Base-by-base conservation (phyloP, 805 yeast species). In the Starmerella stigmatis region DNA sequence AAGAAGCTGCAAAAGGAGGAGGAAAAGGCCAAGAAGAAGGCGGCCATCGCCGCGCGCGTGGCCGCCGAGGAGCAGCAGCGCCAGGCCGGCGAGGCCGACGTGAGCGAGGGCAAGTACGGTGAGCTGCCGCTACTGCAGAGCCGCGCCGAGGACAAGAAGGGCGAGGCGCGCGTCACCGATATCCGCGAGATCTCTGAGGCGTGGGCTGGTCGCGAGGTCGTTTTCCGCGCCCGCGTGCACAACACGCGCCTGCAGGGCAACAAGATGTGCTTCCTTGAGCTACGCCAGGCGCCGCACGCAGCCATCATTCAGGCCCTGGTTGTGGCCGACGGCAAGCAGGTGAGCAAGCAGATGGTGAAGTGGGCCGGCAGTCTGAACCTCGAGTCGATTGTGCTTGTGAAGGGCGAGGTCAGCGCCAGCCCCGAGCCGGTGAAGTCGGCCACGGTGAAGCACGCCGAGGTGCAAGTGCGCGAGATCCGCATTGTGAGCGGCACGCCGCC, bases 161-260 rank as follows among this genome's bases (percentile, higher is more conserved):
- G 81, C 37, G 69, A 71, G 44, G 60, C 67, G 56, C 78, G 97
- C 66, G 64, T 73, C 48, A 43, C 44, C 32, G 64, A 75, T 54
- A 69, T 92, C 56, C 60, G 64, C 41, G 69, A 72, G 30, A 49
- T 64, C 59, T 69, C 75, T 49, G 74, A 76, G 46, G 73, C 74
- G 21, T 58, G 70, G 59, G 94, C 79, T 52, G 94, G 89, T 47
- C 74, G 78, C 56, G 76, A 76, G 54, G 83, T 92, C 46, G 71
- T 82, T 12, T 78, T 94, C 70, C 79, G 98, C 68, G 97, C 97
- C 38, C 78, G 99, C 69, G 74, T 88, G 36, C 97, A 92, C 66
- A 86, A 79, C 51, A 75, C 89, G 12, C 83, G 99, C 71, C 82
- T 86, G 62, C 97, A 89, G 66, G 94, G 96, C 65, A 94, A 94